Base-by-base conservation (phyloP, 2,329 filamentous ascomycete species). In the Claviceps sp. region DNA sequence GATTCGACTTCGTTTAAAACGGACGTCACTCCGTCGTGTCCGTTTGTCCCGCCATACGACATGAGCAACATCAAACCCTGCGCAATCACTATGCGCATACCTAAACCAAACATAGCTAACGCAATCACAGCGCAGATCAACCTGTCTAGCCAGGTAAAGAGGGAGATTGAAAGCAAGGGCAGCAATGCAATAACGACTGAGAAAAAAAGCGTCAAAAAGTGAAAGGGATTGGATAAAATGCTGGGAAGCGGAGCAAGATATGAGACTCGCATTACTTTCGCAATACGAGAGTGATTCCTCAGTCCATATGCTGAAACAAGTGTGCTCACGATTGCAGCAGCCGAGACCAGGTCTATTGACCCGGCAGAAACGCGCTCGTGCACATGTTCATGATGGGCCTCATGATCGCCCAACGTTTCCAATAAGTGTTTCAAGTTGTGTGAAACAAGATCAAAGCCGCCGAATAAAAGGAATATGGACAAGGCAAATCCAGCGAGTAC, bases 401-500 rank as follows among this genome's bases (percentile, higher is more conserved):
- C 77, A 61, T 95, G 88, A 51, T 61, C 54, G 13, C 68, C 67
- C 26, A 70, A 56, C 1, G 63, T 63, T 67, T 96, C 91, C 11
- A 98, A 79, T n/a, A 89, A 79, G 67, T 98, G 91, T 64, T 95
- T 93, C 16, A 95, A 74, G 55, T 88, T 91, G 66, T 98, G 93
- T 42, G 88, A 95, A 55, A 98, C 85, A 48, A 98, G 80, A 61
- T 98, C 93, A 61, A 97, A 85, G 20, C 91, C 91, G 74, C 95
- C 95, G 69, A 98, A 98, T n/a, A 95, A 79, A 13, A 98, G 79
- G 55, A 96, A 88, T 41, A 98, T 86, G 50, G 89, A 94, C 82
- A 97, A 88, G 55, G 90, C 93, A 58, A 98, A 95, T 18, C 93
- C 93, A 38, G 90, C 89, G 16, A 98, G 79, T 5, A 98, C 91